These are phyloP conservation scores for Verbascum thapsus DNA, from an alignment of 257 asterid species.

Conservation along the genomic window DNA sequence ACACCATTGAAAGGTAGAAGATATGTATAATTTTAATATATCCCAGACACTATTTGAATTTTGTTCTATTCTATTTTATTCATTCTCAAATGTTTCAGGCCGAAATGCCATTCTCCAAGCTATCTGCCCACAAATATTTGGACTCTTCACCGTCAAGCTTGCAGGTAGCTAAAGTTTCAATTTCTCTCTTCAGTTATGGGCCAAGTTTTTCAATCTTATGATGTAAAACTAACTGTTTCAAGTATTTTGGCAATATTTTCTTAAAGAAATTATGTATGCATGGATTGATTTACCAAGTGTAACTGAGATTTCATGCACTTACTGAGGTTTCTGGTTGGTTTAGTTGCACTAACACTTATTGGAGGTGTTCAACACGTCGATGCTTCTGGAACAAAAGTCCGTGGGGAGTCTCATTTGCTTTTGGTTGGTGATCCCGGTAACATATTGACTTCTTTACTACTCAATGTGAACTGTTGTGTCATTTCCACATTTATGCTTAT, in stretches of 20 bases:
- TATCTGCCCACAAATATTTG: slow-evolving; percentile 94
- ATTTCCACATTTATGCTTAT: slow-evolving; percentile 20
- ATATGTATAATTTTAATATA: slow-evolving; percentile 7
- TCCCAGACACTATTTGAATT: slow-evolving; percentile 7
- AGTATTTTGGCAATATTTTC: slow-evolving; percentile 2
- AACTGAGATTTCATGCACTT: slow-evolving; percentile 10
- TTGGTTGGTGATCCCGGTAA: slow-evolving; percentile 99
- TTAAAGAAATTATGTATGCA: neutral
- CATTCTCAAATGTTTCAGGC: slow-evolving; percentile 48
- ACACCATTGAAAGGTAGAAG: slow-evolving; percentile 76
- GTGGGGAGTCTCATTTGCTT: slow-evolving; percentile 98
- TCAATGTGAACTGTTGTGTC: slow-evolving; percentile 15
- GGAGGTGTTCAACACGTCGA: slow-evolving; percentile 98
- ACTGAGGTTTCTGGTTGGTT: slow-evolving; percentile 36
- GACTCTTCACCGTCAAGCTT: slow-evolving; percentile 97
- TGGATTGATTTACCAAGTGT: slow-evolving; percentile 1
- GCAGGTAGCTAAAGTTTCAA: slow-evolving; percentile 61
- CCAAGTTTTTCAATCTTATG: slow-evolving; percentile 11
- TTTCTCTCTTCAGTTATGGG: slow-evolving; percentile 18
- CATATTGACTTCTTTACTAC: slow-evolving; percentile 13
- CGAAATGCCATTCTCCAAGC: slow-evolving; percentile 90
- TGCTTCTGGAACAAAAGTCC: slow-evolving; percentile 92
- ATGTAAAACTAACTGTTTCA: slow-evolving; percentile 11
- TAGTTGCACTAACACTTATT: slow-evolving; percentile 85
- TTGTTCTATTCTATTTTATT: slow-evolving; percentile 13